Percentiles rank a stretch among this genome's conserved stretches.
Conservation (phyloP, 768 basidiomycete genomes). For the Rubroboletus pulcherrimus region DNA sequence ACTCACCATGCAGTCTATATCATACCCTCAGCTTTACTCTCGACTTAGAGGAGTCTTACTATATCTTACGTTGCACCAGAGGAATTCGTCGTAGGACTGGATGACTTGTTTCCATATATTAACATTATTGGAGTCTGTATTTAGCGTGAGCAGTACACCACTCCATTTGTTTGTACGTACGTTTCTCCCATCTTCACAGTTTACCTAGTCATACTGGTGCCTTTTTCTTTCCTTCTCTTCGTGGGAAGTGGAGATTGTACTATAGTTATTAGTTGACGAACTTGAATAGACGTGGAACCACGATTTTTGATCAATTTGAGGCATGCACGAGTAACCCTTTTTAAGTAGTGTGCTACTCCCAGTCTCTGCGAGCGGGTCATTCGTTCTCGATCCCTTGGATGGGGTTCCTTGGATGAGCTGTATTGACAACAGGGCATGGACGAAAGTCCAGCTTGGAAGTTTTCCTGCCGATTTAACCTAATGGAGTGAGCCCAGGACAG, state of each 20-base stretch:
- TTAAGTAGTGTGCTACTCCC: not conserved
- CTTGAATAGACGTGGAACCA: not conserved
- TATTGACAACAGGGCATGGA: too few relatives aligned
- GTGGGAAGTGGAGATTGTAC: not conserved
- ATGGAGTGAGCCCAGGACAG: not conserved
- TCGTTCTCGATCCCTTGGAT: not conserved
- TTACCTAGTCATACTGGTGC: not conserved
- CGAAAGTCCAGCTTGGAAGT: too few relatives aligned
- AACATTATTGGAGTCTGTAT: constrained; percentile 26
- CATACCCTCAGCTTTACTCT: constrained; percentile 5
- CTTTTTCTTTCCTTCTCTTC: not conserved
- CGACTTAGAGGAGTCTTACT: constrained; percentile 13
- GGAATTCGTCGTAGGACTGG: constrained; percentile 23
- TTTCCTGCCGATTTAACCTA: not conserved
- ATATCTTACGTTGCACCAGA: constrained; percentile 23
- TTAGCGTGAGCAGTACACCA: not conserved
- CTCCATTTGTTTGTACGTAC: constrained; percentile 23
- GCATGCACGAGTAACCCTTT: not conserved
- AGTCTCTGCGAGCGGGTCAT: not conserved
- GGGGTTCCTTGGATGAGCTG: too few relatives aligned
- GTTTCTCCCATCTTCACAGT: not conserved
- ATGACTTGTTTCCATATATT: constrained; percentile 16
- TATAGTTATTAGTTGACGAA: not conserved
- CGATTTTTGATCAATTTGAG: not conserved
- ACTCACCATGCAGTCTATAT: constrained; percentile 1